Evolutionary conservation across 1,284 basidiomycete genomes (phyloP).

Genomic region (Sporisorium sorghi): DNA sequence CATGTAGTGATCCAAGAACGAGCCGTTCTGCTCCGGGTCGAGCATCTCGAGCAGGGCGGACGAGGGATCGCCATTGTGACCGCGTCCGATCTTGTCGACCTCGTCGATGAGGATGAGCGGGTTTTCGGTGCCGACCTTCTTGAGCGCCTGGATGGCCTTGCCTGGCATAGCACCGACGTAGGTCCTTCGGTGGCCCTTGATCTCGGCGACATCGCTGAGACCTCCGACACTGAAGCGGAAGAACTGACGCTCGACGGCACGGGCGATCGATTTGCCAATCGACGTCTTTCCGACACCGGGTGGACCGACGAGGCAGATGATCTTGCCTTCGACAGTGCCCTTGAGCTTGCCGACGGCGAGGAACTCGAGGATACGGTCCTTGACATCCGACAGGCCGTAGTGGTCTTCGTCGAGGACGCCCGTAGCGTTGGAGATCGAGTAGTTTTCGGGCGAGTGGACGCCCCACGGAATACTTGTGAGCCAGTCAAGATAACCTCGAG

Average conservation of each 20-base stretch:
- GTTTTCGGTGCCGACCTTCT: conserved; percentile 96
- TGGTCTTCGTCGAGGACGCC: conserved; percentile 93
- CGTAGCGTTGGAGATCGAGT: conserved; percentile 85
- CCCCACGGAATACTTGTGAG: conserved; percentile 93
- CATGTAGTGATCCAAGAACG: conserved; percentile 97
- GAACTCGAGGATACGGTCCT: conserved; percentile 97
- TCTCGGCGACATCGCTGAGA: conserved; percentile 96
- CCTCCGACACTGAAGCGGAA: conserved; percentile 98
- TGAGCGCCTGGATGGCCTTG: conserved; percentile 97
- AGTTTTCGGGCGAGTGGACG: conserved; percentile 92
- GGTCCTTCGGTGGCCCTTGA: conserved; percentile 96
- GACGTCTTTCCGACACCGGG: conserved; percentile 97
- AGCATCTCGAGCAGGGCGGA: conserved; percentile 96
- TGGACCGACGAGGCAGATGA: conserved; percentile 94
- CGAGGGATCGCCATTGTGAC: conserved; percentile 93
- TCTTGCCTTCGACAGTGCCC: conserved; percentile 97
- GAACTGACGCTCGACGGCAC: conserved; percentile 86
- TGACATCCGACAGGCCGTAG: conserved; percentile 92
- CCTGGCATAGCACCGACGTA: conserved; percentile 92
- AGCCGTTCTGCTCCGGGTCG: conserved; percentile 96
- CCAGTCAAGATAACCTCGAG: conserved; percentile 71
- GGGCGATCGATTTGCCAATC: conserved; percentile 86
- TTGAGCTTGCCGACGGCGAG: conserved; percentile 95
- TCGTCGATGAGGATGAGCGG: conserved; percentile 93
- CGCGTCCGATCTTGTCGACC: conserved; percentile 96